Base-by-base conservation (phyloP, 129 eudicot genomes). In the Ambrosia artemisiifolia region DNA sequence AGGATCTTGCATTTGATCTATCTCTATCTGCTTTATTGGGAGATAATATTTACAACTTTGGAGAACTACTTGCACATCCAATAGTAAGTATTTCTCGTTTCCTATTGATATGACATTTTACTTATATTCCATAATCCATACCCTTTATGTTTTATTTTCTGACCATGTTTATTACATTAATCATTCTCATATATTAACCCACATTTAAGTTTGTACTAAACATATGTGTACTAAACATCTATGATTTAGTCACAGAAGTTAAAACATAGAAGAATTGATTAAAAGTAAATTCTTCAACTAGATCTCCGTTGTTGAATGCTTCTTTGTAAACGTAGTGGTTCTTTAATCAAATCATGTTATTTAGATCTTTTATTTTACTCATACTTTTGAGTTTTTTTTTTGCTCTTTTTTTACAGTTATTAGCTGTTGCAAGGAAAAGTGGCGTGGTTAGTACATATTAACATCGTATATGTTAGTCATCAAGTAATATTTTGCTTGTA, bases 11-110 rank as follows among this genome's bases (percentile, higher is more conserved):
- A 8, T 92, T 85, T 80, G 98, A 92, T 82, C 70, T 92, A 51
- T 92, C 98, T 4, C 85, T 92, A 28, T 89, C 96, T 61, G 98
- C 98, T 19, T 74, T 92, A 80, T 77, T 92, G 82, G 98, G 96
- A 32, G 98, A 92, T 18, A 92, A 92, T 88, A 89, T 92, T 66
- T 89, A 89, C 95, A 92, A 89, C 85, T 92, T 92, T 43, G 98
- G 98, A 24, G 98, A 92, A 77, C 85, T 92, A 64, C 98, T 92
- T 78, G 95, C 98, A 0, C 96, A 92, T 79, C 98, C 96, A 67
- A 87, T 92, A 75, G 98, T 92, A 80, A 92, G 98, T 81, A 16
- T 64, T 19, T 56, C 32, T 65, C 35, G 51, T 65, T n/a, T 71
- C 55, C 36, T 65, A 16, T 13, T 57, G 13, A 47, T 8, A 13